These are phyloP conservation scores for Fusarium anthophilum DNA, from an alignment of 2,329 filamentous ascomycete species.

Conservation along the genomic window DNA sequence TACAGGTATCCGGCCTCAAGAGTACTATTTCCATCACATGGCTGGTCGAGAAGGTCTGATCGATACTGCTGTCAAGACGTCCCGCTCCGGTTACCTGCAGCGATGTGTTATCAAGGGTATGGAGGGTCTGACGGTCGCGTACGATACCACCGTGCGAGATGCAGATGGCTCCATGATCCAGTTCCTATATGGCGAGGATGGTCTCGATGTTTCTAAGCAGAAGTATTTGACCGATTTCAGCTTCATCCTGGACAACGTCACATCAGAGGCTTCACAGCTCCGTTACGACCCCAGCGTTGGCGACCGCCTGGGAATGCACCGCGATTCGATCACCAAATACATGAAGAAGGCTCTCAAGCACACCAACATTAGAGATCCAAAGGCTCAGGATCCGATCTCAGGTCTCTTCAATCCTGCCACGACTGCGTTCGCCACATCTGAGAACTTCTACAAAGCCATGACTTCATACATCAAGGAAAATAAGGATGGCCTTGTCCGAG, in stretches of 20 bases:
- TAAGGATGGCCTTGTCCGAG: slow-evolving; percentile 64
- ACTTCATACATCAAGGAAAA: slow-evolving; percentile 84
- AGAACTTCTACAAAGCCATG: slow-evolving; percentile 80
- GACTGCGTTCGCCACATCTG: slow-evolving; percentile 86
- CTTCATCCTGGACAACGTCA: slow-evolving; percentile 87
- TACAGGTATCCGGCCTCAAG: slow-evolving; percentile 95
- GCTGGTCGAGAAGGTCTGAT: slow-evolving; percentile 97
- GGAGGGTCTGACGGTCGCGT: slow-evolving; percentile 91
- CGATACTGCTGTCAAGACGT: slow-evolving; percentile 98
- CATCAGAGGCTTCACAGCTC: slow-evolving; percentile 80
- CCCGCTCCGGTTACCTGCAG: slow-evolving; percentile 94
- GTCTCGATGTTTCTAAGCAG: slow-evolving; percentile 92
- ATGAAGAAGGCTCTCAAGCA: slow-evolving; percentile 86
- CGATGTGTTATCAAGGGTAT: slow-evolving; percentile 98
- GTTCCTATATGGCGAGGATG: slow-evolving; percentile 97
- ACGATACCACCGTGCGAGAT: slow-evolving; percentile 94
- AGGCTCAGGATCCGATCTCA: slow-evolving; percentile 78
- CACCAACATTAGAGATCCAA: slow-evolving; percentile 63
- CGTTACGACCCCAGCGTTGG: slow-evolving; percentile 67
- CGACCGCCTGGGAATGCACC: slow-evolving; percentile 59
- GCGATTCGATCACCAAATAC: slow-evolving; percentile 73
- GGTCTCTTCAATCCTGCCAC: slow-evolving; percentile 78
- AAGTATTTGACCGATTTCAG: slow-evolving; percentile 91
- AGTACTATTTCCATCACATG: slow-evolving; percentile 99
- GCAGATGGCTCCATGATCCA: slow-evolving; percentile 93